Conservation (phyloP, 257 asterid species). For the Thymus quinquecostatus region DNA sequence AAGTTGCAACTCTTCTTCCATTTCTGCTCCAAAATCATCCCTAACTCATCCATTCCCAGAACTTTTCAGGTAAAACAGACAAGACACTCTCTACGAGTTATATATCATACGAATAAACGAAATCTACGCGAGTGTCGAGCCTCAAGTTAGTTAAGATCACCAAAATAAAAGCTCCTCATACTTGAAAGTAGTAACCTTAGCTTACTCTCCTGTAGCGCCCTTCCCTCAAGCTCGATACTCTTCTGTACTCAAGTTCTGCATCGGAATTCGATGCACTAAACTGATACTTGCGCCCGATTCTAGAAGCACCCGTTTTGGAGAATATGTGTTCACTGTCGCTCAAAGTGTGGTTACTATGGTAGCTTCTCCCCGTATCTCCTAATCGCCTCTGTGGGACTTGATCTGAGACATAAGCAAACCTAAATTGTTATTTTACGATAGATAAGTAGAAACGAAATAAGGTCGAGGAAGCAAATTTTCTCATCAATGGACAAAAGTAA, state of each 20-base stretch:
- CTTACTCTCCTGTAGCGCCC: conserved; percentile 44
- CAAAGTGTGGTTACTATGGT: conserved; percentile 44
- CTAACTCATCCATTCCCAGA: neutral
- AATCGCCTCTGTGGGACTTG: conserved; percentile 44
- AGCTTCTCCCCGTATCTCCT: conserved; percentile 49
- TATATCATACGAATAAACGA: neutral
- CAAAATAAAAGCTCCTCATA: conserved; percentile 26
- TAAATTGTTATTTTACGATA: conserved; percentile 7
- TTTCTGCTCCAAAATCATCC: conserved; percentile 17
- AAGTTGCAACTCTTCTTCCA: neutral
- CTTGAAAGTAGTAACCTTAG: conserved; percentile 38
- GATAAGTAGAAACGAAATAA: neutral
- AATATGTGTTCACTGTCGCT: conserved; percentile 72
- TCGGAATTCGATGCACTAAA: conserved; percentile 81
- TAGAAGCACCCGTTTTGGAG: conserved; percentile 56
- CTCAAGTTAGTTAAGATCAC: conserved; percentile 37
- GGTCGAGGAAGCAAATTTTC: neutral
- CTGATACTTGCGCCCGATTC: conserved; percentile 60
- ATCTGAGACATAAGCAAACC: conserved; percentile 47
- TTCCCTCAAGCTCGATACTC: conserved; percentile 88
- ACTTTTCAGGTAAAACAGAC: neutral
- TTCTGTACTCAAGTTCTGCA: conserved; percentile 88
- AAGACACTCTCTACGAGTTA: neutral
- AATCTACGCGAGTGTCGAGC: conserved; percentile 20
- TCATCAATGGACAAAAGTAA: neutral